A percentile compares a stretch with the other conserved stretches of the same genome.
Conservation (phyloP, 768 basidiomycete genomes). For the Symmetrospora coprosmae region DNA sequence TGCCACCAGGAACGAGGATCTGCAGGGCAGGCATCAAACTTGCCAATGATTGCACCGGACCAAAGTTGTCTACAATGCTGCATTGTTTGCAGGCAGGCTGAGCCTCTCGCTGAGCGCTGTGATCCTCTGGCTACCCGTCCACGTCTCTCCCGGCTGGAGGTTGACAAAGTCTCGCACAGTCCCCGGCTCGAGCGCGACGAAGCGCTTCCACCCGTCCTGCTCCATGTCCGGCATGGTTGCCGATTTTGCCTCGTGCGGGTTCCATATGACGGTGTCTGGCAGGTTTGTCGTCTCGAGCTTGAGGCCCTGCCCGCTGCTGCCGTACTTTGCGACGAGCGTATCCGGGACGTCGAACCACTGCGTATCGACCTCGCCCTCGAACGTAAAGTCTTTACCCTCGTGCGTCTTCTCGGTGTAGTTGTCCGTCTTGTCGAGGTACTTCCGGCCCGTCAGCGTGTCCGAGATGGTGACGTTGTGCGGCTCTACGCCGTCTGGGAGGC, state of each 20-base stretch:
- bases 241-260: constrained; percentile 49
- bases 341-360: constrained; percentile 30
- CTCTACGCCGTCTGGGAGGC: constrained; percentile 40
- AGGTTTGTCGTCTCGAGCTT: constrained; percentile 26
- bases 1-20: too few relatives aligned
- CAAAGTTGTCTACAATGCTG: background rate
- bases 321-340: constrained; percentile 18
- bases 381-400: constrained; percentile 51
- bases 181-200: constrained; percentile 73
- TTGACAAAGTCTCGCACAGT: background rate
- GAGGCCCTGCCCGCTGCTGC: background rate
- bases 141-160: background rate
- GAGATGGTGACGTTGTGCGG: constrained; percentile 49
- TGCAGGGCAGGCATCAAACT: too few relatives aligned
- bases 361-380: constrained; percentile 38
- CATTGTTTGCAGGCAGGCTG: constrained; percentile 15
- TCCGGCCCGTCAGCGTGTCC: constrained; percentile 50
- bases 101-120: constrained; percentile 13
- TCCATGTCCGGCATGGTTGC: constrained; percentile 77
- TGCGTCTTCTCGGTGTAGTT: constrained; percentile 44
- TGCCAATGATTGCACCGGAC: background rate
- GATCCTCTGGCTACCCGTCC: constrained; percentile 11
- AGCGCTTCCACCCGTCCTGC: constrained; percentile 67
- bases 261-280: constrained; percentile 81
- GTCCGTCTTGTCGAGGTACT: constrained; percentile 59